Conservation (phyloP, 345 rosid genomes). For the Conringia planisiliqua region DNA sequence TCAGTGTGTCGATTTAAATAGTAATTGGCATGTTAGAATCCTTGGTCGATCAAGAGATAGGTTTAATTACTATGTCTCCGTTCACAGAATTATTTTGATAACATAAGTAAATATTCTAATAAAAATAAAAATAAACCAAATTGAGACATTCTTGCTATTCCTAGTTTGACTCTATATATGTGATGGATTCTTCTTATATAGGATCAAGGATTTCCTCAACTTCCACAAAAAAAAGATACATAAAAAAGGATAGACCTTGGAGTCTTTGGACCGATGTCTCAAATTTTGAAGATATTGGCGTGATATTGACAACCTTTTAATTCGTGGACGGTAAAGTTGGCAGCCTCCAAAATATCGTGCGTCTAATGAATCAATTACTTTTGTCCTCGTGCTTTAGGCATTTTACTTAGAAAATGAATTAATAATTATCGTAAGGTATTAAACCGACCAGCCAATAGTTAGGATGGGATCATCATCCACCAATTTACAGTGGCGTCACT, state of each 20-base stretch:
- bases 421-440: not conserved
- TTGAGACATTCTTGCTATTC: not conserved
- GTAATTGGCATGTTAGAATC: not conserved
- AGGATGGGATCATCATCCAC: not conserved
- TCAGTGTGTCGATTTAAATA: not conserved
- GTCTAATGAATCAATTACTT: constrained; percentile 29
- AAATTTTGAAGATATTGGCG: constrained; percentile 16
- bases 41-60: not conserved
- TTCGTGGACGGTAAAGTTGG: constrained; percentile 38
- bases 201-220: not conserved
- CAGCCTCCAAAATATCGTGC: constrained; percentile 29
- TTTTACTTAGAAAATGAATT: not conserved
- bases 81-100: no score
- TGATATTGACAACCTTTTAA: constrained; percentile 25
- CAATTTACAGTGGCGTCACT: constrained; percentile 25
- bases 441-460: constrained; percentile 35
- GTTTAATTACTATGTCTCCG: not conserved
- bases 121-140: not conserved
- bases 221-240: not conserved
- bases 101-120: not conserved
- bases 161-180: not conserved
- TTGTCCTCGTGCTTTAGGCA: constrained; percentile 17
- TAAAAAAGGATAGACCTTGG: not conserved
- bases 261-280: constrained; percentile 19
- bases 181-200: not conserved